Evolutionary conservation across 2,329 filamentous ascomycete genomes (phyloP), one percentile per base, ranked within the genome.

Genomic region (Fusarium keratoplasticum): DNA sequence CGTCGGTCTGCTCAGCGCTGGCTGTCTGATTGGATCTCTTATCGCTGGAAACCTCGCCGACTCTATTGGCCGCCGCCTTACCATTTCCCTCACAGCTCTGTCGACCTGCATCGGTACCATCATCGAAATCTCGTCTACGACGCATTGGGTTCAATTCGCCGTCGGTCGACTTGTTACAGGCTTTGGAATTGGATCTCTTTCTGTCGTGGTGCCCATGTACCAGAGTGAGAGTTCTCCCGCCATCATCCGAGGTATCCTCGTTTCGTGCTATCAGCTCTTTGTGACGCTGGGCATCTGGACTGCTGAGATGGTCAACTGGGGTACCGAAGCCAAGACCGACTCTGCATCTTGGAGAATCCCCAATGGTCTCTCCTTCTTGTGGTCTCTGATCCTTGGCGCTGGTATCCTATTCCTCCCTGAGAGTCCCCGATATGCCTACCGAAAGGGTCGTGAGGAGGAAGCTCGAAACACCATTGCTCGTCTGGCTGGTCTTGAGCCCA

Each of bases 221-320:
- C 90, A 93, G 79, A 89, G 87, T 18, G 92, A 94, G 81, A 90
- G 87, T 65, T 89, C 89, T 4, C 92, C 92, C 0, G 87, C 90
- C 69, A 87, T 90, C 67, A 88, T 93, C 60, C 89, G 92, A 75
- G 90, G 90, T 76, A 85, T 90, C 8, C 85, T 93, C 42, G 87
- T 93, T 31, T 87, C 88, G 1, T 89, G 87, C 61, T 93, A 93
- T 81, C 92, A 93, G 83, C 86, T 93, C 4, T 89, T 92, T 80
- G 91, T 93, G 79, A 93, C 91, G 0, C 84, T 93, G 31, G 92
- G 92, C 57, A 93, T 94, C 79, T 90, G 87, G 85, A 83, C 83
- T 27, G 85, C 86, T 40, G 87, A 89, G 76, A 86, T 89, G 81
- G 84, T 89, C 80, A 91, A 93, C 80, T 92, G 84, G 77, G 90